A percentile compares a stretch with the other conserved stretches of the same genome.
Conservation (phyloP, 1,284 basidiomycete genomes). For the Apiotrichum montevideense region DNA sequence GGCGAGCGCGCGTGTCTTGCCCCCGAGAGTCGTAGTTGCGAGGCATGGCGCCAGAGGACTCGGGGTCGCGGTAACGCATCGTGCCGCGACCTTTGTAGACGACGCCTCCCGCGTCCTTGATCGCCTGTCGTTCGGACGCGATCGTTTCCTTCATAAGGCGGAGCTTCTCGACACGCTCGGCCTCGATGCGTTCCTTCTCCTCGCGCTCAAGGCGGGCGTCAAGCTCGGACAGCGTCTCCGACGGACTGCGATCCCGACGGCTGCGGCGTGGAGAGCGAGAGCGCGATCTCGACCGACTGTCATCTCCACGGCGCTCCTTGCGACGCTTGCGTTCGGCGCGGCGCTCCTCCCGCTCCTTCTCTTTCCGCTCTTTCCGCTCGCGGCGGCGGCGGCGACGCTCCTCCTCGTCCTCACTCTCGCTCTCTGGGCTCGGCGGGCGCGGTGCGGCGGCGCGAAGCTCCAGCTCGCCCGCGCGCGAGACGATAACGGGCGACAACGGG, state of each 20-base stretch:
- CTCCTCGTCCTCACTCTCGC: slow-evolving; percentile 2
- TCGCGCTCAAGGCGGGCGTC: slow-evolving; percentile 46
- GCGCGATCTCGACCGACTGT: slow-evolving; percentile 9
- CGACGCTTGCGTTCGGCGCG: slow-evolving; percentile 6
- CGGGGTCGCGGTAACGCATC: slow-evolving; percentile 46
- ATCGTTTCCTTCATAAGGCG: slow-evolving; percentile 31
- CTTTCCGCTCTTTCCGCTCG: slow-evolving; percentile 16
- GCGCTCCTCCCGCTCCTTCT: slow-evolving; percentile 11
- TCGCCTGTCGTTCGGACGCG: slow-evolving; percentile 28
- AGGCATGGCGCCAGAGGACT: slow-evolving; percentile 22
- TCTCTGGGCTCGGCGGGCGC: slow-evolving; percentile 15
- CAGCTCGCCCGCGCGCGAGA: slow-evolving; percentile 77
- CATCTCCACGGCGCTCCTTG: slow-evolving; percentile 13
- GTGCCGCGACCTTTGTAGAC: slow-evolving; percentile 46
- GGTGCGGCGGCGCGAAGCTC: slow-evolving; percentile 54
- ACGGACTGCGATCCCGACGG: not conserved
- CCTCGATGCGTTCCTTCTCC: slow-evolving; percentile 43
- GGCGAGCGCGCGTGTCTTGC: slow-evolving; percentile 20
- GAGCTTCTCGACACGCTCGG: slow-evolving; percentile 27
- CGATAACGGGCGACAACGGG: slow-evolving; percentile 63
- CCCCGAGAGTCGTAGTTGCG: slow-evolving; percentile 28
- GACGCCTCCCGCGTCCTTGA: slow-evolving; percentile 32
- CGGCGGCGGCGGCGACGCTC: slow-evolving; percentile 15
- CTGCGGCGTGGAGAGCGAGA: not conserved
- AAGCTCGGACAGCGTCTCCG: slow-evolving; percentile 43